Evolutionary conservation across 495 filamentous ascomycete genomes (phyloP).

Genomic region (Neurospora tetrasperma): DNA sequence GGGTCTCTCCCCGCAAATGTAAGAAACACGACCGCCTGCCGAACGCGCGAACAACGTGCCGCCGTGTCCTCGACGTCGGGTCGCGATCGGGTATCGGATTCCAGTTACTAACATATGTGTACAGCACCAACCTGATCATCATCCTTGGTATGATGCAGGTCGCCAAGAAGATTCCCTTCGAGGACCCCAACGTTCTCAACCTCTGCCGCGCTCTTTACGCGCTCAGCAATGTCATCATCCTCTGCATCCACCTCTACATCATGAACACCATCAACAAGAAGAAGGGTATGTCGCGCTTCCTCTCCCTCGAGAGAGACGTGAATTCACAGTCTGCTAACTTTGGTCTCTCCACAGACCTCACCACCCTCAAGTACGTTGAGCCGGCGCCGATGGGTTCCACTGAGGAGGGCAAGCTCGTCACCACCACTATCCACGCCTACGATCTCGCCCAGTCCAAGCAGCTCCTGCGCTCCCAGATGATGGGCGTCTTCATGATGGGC

Average conservation of each 20-base stretch:
- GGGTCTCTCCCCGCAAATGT: background rate
- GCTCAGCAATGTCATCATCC: slow-evolving; percentile 80
- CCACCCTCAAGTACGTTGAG: slow-evolving; percentile 98
- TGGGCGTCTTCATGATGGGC: slow-evolving; percentile 95
- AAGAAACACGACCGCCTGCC: background rate
- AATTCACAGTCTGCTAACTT: slow-evolving; percentile 7
- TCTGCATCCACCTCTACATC: slow-evolving; percentile 72
- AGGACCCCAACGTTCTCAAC: slow-evolving; percentile 78
- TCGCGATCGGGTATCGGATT: background rate
- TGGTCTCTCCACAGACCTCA: slow-evolving; percentile 56
- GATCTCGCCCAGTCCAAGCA: slow-evolving; percentile 74
- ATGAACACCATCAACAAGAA: slow-evolving; percentile 78
- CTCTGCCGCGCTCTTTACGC: slow-evolving; percentile 74
- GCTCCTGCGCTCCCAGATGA: slow-evolving; percentile 76
- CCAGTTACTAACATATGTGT: background rate
- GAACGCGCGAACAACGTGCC: background rate
- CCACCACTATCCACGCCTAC: slow-evolving; percentile 90
- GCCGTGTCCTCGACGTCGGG: background rate
- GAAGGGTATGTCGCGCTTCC: slow-evolving; percentile 57
- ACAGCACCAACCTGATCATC: slow-evolving; percentile 84
- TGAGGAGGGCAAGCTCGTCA: slow-evolving; percentile 90
- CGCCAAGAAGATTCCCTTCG: slow-evolving; percentile 90
- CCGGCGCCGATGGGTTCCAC: slow-evolving; percentile 81
- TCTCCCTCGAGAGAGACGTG: background rate
- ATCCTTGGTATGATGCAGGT: slow-evolving; percentile 97